These are phyloP conservation scores for Zygnema cylindricum DNA, from an alignment of 139 green algal species.

Conservation along the genomic window DNA sequence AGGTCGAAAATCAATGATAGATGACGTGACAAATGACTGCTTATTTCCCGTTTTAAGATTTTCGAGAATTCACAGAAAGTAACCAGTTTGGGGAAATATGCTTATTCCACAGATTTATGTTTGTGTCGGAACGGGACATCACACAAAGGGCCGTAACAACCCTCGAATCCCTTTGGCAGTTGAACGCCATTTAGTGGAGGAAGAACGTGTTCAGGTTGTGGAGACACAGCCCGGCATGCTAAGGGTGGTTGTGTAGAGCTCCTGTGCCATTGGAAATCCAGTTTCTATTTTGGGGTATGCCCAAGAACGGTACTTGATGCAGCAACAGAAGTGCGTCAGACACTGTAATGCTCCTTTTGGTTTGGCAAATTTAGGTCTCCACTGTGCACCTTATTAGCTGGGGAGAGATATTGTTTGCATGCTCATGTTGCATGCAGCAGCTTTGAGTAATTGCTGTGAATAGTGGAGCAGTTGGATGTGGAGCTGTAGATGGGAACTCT, in stretches of 20 bases:
- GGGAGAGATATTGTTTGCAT: neutral
- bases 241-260: constrained; percentile 23
- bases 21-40: neutral
- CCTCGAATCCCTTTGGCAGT: constrained; percentile 60
- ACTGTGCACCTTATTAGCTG: neutral
- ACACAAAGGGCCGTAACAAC: constrained; percentile 58
- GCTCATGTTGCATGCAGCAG: neutral
- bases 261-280: neutral
- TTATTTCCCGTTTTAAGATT: neutral
- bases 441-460: neutral
- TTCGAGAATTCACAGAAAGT: neutral
- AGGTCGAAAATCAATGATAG: neutral
- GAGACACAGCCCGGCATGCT: constrained; percentile 57
- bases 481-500: neutral
- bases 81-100: neutral
- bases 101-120: constrained; percentile 42
- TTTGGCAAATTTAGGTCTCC: neutral
- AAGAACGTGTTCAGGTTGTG: constrained; percentile 40
- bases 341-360: neutral
- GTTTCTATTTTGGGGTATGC: neutral
- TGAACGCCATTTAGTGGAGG: constrained; percentile 55
- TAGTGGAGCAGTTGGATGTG: neutral
- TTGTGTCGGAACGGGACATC: constrained; percentile 63
- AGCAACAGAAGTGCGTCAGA: neutral
- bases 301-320: neutral